Conservation (phyloP, 2,329 filamentous ascomycete genomes). For the Aspergillus caelatus region DNA sequence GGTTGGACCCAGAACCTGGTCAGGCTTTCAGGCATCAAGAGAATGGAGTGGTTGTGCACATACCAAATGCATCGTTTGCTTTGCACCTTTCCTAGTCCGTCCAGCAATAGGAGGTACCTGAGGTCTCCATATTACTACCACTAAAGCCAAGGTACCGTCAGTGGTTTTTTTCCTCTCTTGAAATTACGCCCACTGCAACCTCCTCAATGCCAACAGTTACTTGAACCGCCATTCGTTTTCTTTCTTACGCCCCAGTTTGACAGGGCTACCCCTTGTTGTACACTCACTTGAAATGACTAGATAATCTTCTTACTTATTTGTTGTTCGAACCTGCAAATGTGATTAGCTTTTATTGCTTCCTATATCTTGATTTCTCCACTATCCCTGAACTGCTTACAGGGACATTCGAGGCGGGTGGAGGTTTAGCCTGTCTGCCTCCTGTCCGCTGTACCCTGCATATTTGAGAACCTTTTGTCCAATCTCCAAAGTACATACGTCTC, state of each 20-base stretch:
- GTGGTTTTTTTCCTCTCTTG: neutral
- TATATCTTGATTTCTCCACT: neutral
- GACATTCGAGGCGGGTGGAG: neutral
- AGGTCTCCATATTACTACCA: neutral
- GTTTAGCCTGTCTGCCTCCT: neutral
- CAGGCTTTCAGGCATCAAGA: neutral
- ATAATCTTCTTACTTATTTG: neutral
- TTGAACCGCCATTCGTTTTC: neutral
- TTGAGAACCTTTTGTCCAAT: neutral
- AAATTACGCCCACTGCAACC: neutral
- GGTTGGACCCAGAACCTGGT: neutral
- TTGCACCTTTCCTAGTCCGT: constrained; percentile 5
- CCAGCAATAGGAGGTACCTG: neutral
- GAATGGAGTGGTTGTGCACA: neutral
- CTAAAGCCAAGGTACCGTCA: neutral
- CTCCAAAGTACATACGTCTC: neutral
- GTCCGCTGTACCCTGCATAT: neutral
- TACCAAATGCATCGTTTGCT: neutral
- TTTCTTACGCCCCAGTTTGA: neutral
- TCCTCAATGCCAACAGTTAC: neutral
- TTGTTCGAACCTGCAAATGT: neutral
- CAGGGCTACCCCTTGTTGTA: neutral
- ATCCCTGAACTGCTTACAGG: neutral
- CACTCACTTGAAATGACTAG: constrained; percentile 3
- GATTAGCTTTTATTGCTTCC: neutral